phyloP scores from a whole-genome alignment of 495 filamentous ascomycete species.

The Parathielavia appendiculata region DNA sequence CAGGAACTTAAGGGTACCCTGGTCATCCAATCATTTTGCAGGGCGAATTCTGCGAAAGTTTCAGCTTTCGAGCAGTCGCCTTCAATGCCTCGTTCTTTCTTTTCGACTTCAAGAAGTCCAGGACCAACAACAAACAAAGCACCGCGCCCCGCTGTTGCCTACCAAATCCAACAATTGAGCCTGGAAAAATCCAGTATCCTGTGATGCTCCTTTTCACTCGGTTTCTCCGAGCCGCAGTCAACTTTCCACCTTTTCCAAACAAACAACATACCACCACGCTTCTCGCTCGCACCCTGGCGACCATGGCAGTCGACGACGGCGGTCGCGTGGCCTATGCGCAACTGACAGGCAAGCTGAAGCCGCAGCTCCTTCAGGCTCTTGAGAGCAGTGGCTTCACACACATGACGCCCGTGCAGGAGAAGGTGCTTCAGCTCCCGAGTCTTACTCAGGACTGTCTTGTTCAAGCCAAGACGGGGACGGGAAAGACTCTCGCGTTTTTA shows the following conservation, averaged over 20 bases:
- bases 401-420: slow-evolving; percentile 79
- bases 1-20: background rate
- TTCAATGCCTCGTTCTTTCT: slow-evolving; percentile 1
- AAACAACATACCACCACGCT: background rate
- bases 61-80: background rate
- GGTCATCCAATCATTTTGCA: background rate
- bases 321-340: slow-evolving; percentile 15
- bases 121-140: background rate
- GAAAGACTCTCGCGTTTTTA: slow-evolving; percentile 92
- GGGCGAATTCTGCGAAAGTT: slow-evolving; percentile 7
- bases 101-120: background rate
- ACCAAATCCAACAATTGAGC: too few species aligned
- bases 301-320: background rate
- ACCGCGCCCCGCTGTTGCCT: too few species aligned
- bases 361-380: slow-evolving; percentile 62
- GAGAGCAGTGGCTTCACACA: slow-evolving; percentile 59
- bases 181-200: background rate
- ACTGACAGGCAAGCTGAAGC: slow-evolving; percentile 24
- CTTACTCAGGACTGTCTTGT: slow-evolving; percentile 66
- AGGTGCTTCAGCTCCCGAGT: slow-evolving; percentile 64
- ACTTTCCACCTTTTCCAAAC: background rate
- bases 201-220: slow-evolving; percentile 7
- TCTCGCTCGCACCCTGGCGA: background rate
- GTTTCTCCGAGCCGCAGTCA: background rate
- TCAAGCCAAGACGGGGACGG: slow-evolving; percentile 85